Evolutionary conservation across 1,284 basidiomycete species (phyloP).

Genomic region (Xerocomus tenax): DNA sequence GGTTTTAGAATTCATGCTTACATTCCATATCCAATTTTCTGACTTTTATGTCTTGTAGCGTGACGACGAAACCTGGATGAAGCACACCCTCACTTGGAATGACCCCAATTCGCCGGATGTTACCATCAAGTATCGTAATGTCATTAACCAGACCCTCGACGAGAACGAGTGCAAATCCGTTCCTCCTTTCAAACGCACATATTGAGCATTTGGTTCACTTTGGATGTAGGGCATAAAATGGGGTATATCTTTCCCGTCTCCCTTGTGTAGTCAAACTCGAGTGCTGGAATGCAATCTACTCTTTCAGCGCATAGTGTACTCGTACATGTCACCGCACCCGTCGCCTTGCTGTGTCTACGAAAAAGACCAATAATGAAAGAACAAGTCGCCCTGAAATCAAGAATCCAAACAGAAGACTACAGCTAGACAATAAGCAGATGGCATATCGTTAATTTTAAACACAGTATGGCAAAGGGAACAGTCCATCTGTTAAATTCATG

Average conservation of each 20-base stretch:
- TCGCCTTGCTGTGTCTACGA: too few species aligned
- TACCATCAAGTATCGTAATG: constrained; percentile 81
- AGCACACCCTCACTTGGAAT: constrained; percentile 83
- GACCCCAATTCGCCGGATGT: constrained; percentile 73
- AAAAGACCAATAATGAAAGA: background rate
- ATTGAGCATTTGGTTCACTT: constrained; percentile 36
- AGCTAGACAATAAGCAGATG: background rate
- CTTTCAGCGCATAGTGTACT: background rate
- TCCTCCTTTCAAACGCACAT: constrained; percentile 82
- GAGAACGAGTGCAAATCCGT: constrained; percentile 91
- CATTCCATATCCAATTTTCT: background rate
- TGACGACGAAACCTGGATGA: constrained; percentile 90
- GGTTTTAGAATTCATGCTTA: constrained; percentile 19
- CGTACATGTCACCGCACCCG: background rate
- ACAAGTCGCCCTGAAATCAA: background rate
- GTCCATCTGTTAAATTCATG: background rate
- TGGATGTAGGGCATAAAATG: constrained; percentile 1
- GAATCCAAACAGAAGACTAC: background rate
- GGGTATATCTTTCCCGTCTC: constrained; percentile 4
- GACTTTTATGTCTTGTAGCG: constrained; percentile 40
- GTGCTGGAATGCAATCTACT: constrained; percentile 12
- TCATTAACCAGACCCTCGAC: constrained; percentile 83
- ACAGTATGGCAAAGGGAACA: background rate
- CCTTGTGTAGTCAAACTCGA: constrained; percentile 7
- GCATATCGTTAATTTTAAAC: background rate